phyloP scores from a whole-genome alignment of 768 basidiomycete species.

The Lentinus brumalis region DNA sequence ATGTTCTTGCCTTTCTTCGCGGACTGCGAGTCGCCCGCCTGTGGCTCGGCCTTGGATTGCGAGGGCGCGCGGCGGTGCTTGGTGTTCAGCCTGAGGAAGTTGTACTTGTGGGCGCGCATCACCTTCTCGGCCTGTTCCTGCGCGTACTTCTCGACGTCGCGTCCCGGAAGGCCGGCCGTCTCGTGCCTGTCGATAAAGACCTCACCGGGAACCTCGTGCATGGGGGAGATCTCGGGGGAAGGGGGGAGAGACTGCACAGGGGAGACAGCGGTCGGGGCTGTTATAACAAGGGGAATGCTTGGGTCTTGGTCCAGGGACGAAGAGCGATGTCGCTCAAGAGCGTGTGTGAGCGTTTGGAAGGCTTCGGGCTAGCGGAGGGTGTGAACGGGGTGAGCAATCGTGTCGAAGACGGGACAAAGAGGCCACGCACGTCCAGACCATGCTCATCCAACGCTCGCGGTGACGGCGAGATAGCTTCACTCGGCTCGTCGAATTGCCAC shows the following conservation, averaged over 20 bases:
- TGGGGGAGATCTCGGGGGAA: conserved; percentile 24
- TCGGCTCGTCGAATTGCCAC: conserved; percentile 41
- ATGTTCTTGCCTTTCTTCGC: not conserved
- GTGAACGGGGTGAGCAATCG: conserved; percentile 1
- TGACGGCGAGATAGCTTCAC: conserved; percentile 3
- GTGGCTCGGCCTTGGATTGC: conserved; percentile 6
- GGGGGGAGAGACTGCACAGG: conserved; percentile 21
- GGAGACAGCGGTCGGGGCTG: conserved; percentile 19
- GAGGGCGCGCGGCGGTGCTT: conserved; percentile 11
- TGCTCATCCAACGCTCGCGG: conserved; percentile 55
- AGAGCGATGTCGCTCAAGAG: conserved; percentile 52
- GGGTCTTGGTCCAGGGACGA: conserved; percentile 18
- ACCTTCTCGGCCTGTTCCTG: conserved; percentile 43
- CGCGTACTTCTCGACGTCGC: conserved; percentile 36
- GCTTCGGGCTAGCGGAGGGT: conserved; percentile 42
- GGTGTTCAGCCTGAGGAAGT: conserved; percentile 13
- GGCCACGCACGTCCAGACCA: conserved; percentile 50
- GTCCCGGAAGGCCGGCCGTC: conserved; percentile 60
- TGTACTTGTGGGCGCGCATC: conserved; percentile 43
- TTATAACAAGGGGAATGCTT: conserved; percentile 12
- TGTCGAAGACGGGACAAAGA: conserved; percentile 11
- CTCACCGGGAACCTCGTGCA: conserved; percentile 48
- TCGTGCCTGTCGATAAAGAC: conserved; percentile 65
- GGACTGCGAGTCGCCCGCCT: not conserved
- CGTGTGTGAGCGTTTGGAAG: conserved; percentile 50